Conservation (phyloP, 208 protist genomes). For the Novymonas esmeraldas region DNA sequence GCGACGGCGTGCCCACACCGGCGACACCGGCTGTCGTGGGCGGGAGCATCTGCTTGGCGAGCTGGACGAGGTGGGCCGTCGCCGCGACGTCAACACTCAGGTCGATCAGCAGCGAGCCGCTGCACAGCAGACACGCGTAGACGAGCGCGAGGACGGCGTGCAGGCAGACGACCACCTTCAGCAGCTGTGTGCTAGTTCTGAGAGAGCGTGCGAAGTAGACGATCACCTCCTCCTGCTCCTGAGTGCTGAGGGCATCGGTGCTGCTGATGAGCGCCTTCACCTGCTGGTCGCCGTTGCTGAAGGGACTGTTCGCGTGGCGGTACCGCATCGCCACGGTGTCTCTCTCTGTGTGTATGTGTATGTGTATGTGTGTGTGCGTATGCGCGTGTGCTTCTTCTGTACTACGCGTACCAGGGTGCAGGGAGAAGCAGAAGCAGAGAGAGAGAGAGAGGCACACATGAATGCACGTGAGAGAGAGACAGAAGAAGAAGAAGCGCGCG, state of each 20-base stretch:
- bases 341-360: background rate
- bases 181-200: conserved; percentile 35
- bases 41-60: conserved; percentile 8
- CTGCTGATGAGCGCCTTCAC: conserved; percentile 39
- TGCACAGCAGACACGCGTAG: conserved; percentile 49
- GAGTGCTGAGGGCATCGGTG: conserved; percentile 59
- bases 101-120: conserved; percentile 48
- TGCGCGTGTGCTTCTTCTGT: background rate
- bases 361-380: background rate
- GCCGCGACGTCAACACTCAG: conserved; percentile 8
- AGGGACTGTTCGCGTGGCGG: conserved; percentile 33
- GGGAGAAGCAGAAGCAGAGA: background rate
- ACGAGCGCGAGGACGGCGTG: conserved; percentile 58
- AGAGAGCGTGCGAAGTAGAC: conserved; percentile 56
- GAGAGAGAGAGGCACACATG: background rate
- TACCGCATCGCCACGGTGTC: conserved; percentile 42
- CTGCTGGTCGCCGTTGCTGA: conserved; percentile 26
- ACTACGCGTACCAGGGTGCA: background rate
- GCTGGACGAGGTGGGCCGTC: background rate
- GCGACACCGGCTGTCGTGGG: background rate
- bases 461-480: background rate
- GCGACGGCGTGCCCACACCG: conserved; percentile 1
- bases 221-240: conserved; percentile 75
- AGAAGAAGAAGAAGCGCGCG: too few species aligned
- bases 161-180: conserved; percentile 52